Evolutionary conservation across 2,329 filamentous ascomycete species (phyloP).

Genomic region (Exophiala sideris): DNA sequence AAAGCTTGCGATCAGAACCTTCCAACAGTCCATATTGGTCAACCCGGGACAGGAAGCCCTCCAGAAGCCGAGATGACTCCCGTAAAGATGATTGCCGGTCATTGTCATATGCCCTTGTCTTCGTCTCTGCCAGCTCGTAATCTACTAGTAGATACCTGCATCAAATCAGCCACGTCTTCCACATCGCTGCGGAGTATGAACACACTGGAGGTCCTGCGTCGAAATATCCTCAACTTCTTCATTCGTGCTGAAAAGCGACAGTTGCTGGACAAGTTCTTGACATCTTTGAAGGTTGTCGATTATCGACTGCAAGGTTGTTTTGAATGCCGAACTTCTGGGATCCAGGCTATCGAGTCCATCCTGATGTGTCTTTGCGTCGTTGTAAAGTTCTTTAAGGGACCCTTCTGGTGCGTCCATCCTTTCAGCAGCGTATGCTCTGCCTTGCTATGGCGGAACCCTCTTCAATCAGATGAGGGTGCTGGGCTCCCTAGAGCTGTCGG

Average conservation of each 20-base stretch:
- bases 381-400: constrained; percentile 24
- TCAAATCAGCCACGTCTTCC: constrained; percentile 4
- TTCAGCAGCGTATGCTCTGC: not conserved
- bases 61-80: constrained; percentile 67
- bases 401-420: constrained; percentile 17
- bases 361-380: constrained; percentile 20
- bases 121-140: constrained; percentile 75
- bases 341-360: constrained; percentile 24
- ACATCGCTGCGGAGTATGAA: not conserved
- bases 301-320: constrained; percentile 19
- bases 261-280: constrained; percentile 62
- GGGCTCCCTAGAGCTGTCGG: too few species aligned
- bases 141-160: constrained; percentile 69
- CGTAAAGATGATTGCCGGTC: constrained; percentile 64
- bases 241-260: constrained; percentile 86
- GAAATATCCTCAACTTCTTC: constrained; percentile 83
- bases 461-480: not conserved
- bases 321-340: constrained; percentile 21
- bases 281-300: constrained; percentile 55
- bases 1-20: constrained; percentile 62
- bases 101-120: constrained; percentile 61
- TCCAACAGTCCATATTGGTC: constrained; percentile 75
- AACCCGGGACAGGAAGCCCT: constrained; percentile 70
- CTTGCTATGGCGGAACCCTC: not conserved
- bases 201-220: constrained; percentile 75